Evolutionary conservation across 2,329 filamentous ascomycete genomes (phyloP).

Genomic region (Cladosporium cucumerinum): DNA sequence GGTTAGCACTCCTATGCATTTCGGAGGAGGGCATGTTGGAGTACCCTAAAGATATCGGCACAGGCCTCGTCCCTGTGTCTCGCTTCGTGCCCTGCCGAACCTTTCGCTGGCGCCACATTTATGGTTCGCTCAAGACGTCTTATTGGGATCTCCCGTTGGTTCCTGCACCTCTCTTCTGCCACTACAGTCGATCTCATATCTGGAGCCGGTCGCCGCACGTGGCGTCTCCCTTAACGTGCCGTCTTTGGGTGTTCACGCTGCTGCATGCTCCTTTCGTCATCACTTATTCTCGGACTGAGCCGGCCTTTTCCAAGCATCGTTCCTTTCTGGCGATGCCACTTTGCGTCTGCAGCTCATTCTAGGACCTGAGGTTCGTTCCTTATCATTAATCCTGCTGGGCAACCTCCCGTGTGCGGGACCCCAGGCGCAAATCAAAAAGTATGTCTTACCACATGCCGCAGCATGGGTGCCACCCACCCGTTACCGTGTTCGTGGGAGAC

Average conservation of each 20-base stretch:
- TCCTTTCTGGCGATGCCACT: constrained; percentile 1
- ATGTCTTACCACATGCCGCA: constrained; percentile 12
- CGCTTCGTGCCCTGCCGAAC: constrained; percentile 15
- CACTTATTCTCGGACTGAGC: constrained; percentile 8
- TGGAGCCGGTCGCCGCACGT: constrained; percentile 11
- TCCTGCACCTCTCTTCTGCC: constrained; percentile 14
- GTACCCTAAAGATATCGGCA: constrained; percentile 2
- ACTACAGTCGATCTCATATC: constrained; percentile 15
- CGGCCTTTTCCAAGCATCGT: background rate
- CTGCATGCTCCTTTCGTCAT: constrained; percentile 14
- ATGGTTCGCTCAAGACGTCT: constrained; percentile 15
- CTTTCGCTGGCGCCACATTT: constrained; percentile 12
- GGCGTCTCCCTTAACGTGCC: constrained; percentile 14
- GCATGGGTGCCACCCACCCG: background rate
- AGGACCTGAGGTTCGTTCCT: background rate
- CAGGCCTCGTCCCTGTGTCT: constrained; percentile 13
- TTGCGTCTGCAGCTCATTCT: background rate
- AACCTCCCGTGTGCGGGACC: background rate
- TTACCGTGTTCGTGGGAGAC: constrained; percentile 9
- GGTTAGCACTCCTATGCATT: constrained; percentile 4
- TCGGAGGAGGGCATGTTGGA: background rate
- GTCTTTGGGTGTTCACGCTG: constrained; percentile 7
- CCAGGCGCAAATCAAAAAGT: constrained; percentile 16
- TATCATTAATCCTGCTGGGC: background rate
- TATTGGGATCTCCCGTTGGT: constrained; percentile 12